Conservation (phyloP, 2,329 filamentous ascomycete species). For the Ceratocystis alfenasii region DNA sequence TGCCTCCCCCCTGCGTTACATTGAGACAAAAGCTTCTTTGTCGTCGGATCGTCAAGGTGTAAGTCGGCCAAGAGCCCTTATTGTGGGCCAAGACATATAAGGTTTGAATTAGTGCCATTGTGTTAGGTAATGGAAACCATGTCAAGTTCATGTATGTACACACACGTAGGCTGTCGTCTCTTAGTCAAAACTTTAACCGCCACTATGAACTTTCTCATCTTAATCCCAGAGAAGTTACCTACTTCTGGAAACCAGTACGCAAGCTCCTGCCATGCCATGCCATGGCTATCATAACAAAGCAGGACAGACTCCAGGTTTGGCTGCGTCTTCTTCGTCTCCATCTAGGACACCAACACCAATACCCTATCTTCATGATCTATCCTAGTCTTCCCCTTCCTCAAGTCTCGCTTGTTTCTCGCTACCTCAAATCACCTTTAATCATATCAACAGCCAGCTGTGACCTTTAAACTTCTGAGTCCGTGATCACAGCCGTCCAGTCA, state of each 20-base stretch:
- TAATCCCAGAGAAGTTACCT: background rate
- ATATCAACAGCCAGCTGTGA: background rate
- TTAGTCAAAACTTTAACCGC: background rate
- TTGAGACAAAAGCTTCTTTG: conserved; percentile 4
- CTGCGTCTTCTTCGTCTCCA: background rate
- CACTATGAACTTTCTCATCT: background rate
- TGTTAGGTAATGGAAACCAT: conserved; percentile 7
- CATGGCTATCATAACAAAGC: background rate
- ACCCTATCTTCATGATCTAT: background rate
- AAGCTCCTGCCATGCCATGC: background rate
- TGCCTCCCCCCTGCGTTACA: background rate
- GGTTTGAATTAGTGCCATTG: background rate
- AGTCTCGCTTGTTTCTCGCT: background rate
- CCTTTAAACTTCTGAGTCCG: background rate
- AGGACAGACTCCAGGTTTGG: background rate
- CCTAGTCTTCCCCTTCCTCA: background rate
- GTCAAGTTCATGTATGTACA: background rate
- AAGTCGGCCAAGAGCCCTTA: background rate
- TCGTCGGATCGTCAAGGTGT: background rate
- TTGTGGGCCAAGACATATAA: conserved; percentile 3
- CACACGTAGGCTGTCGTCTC: background rate
- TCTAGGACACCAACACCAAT: background rate
- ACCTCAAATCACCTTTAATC: background rate
- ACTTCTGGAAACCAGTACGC: background rate
- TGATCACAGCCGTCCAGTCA: background rate